Conservation (phyloP, 176 grass and related monocot genomes). For the Otatea glauca region DNA sequence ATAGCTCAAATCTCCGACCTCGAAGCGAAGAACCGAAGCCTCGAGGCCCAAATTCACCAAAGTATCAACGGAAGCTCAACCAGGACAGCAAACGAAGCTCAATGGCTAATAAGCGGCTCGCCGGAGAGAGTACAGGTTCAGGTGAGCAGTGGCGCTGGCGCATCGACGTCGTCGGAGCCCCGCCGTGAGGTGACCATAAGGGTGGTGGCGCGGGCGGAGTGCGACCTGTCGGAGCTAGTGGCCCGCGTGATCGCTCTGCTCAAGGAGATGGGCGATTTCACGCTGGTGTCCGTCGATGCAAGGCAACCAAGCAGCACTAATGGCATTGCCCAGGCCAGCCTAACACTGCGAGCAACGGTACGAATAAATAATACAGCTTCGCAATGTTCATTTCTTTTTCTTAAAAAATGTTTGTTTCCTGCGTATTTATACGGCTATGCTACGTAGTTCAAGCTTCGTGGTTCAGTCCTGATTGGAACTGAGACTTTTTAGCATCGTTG, state of each 20-base stretch:
- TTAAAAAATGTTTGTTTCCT: background rate
- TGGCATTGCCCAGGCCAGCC: conserved; percentile 31
- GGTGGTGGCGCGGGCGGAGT: conserved; percentile 33
- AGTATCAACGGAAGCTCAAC: background rate
- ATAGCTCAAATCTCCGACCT: conserved; percentile 61
- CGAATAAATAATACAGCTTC: background rate
- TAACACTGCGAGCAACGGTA: conserved; percentile 54
- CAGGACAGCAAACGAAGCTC: background rate
- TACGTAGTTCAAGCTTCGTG: no score
- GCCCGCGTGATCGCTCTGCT: conserved; percentile 44
- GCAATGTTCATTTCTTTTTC: background rate
- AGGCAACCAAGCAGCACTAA: background rate
- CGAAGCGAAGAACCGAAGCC: conserved; percentile 58
- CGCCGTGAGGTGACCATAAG: conserved; percentile 36
- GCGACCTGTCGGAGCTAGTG: conserved; percentile 55
- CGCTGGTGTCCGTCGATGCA: conserved; percentile 41
- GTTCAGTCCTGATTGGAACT: no score
- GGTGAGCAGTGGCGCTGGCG: background rate
- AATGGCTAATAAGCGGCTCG: background rate
- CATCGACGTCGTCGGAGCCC: background rate
- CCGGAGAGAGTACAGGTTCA: conserved; percentile 46
- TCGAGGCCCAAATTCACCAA: conserved; percentile 47
- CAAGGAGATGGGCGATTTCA: conserved; percentile 33
- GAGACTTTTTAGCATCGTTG: no score
- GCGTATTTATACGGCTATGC: background rate